These are phyloP conservation scores for Diaporthe longicolla DNA, from an alignment of 2,329 filamentous ascomycete species.

Conservation along the genomic window DNA sequence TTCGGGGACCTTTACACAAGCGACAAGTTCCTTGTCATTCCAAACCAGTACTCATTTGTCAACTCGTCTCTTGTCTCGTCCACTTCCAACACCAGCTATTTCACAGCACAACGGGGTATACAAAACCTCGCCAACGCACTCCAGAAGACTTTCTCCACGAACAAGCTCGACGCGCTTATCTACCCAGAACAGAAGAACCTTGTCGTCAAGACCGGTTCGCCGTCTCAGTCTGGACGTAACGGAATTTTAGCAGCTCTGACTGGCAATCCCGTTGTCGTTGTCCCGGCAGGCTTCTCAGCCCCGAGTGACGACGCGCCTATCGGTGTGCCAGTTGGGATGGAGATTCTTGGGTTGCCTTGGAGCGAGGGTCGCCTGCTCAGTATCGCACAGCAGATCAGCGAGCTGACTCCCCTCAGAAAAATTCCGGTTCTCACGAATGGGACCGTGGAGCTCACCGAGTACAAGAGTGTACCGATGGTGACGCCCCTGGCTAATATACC, in stretches of 20 bases:
- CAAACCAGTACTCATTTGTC: conserved; percentile 69
- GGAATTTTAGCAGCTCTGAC: conserved; percentile 58
- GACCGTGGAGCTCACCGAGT: conserved; percentile 50
- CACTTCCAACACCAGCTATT: conserved; percentile 62
- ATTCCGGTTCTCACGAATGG: conserved; percentile 52
- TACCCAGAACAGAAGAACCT: conserved; percentile 77
- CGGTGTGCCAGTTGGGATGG: conserved; percentile 75
- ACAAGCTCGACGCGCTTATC: conserved; percentile 69
- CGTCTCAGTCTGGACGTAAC: conserved; percentile 71
- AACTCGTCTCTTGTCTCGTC: conserved; percentile 65
- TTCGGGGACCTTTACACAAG: conserved; percentile 65
- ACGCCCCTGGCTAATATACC: conserved; percentile 60
- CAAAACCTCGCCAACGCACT: conserved; percentile 65
- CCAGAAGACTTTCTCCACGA: conserved; percentile 61
- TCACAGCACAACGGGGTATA: conserved; percentile 62
- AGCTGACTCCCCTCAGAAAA: conserved; percentile 60
- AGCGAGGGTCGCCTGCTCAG: conserved; percentile 67
- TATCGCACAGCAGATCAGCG: conserved; percentile 66
- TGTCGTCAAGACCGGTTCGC: conserved; percentile 69
- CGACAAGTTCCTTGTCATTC: conserved; percentile 71
- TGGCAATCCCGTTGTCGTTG: conserved; percentile 58
- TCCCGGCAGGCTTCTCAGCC: conserved; percentile 68
- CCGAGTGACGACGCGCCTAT: conserved; percentile 62
- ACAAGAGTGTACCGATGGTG: conserved; percentile 60
- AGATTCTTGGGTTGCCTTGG: conserved; percentile 72